Percentiles rank a stretch among this genome's conserved stretches.
Evolutionary conservation across 495 filamentous ascomycete species (phyloP).

Genomic region (Saxophila tyrrhenica): DNA sequence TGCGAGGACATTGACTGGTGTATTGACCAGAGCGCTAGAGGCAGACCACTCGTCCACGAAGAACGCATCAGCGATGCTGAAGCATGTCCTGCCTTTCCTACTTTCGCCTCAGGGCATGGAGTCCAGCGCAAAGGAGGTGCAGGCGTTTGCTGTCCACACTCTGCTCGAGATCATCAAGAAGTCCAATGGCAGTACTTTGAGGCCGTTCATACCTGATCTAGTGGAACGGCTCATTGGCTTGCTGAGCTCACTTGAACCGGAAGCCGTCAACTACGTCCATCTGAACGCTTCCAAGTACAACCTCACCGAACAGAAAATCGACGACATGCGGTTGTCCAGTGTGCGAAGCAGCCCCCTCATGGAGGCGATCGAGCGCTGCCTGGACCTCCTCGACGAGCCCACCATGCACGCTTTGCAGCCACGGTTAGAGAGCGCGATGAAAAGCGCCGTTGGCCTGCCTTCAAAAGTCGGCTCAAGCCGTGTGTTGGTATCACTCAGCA

Average conservation of each 20-base stretch:
- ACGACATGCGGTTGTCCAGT: conserved; percentile 66
- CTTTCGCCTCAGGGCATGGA: conserved; percentile 82
- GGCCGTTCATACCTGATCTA: conserved; percentile 69
- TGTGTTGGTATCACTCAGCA: conserved; percentile 77
- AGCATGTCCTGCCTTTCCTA: conserved; percentile 77
- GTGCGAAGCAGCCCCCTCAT: conserved; percentile 81
- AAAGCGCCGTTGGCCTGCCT: conserved; percentile 76
- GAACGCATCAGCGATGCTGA: conserved; percentile 61
- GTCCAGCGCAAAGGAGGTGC: conserved; percentile 75
- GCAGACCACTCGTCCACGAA: conserved; percentile 59
- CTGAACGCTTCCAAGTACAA: conserved; percentile 81
- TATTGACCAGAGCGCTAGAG: conserved; percentile 76
- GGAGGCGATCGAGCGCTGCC: conserved; percentile 81
- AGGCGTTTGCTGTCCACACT: conserved; percentile 50
- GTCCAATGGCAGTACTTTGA: conserved; percentile 54
- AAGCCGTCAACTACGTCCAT: conserved; percentile 82
- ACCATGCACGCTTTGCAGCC: conserved; percentile 64
- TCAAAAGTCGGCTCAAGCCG: conserved; percentile 84
- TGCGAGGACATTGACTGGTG: conserved; percentile 68
- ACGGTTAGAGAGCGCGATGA: conserved; percentile 63
- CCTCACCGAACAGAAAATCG: conserved; percentile 69
- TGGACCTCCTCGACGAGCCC: conserved; percentile 69
- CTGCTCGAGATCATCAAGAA: conserved; percentile 82
- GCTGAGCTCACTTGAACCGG: conserved; percentile 74
- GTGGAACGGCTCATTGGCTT: conserved; percentile 69